Evolutionary conservation across 2,329 filamentous ascomycete genomes (phyloP).

Genomic region (Alternaria dauci): DNA sequence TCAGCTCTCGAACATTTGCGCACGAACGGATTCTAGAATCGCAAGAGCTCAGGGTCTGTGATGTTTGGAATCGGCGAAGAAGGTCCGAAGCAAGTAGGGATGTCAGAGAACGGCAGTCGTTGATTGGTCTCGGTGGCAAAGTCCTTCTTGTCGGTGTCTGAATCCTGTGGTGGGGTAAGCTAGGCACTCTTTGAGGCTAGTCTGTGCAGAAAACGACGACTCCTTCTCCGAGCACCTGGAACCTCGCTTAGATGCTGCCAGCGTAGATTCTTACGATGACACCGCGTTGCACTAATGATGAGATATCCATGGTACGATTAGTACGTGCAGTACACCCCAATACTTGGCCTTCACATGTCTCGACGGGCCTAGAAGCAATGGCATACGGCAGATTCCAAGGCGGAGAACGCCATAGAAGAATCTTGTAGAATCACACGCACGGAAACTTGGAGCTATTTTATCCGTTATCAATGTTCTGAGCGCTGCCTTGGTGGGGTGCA

Average conservation of each 20-base stretch:
- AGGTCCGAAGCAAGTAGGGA: neutral
- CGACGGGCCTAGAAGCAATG: neutral
- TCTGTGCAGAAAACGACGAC: slow-evolving; percentile 1
- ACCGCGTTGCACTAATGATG: neutral
- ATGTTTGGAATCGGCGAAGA: neutral
- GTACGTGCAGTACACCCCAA: neutral
- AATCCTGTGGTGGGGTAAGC: neutral
- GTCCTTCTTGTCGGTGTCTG: neutral
- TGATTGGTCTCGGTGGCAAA: neutral
- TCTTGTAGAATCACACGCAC: neutral
- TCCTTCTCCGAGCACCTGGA: neutral
- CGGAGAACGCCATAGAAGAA: neutral
- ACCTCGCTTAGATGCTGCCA: neutral
- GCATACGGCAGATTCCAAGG: neutral
- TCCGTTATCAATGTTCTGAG: neutral
- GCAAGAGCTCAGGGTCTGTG: neutral
- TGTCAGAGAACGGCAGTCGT: neutral
- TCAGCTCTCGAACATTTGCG: neutral
- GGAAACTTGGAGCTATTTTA: neutral
- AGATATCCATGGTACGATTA: neutral
- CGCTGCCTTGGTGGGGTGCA: neutral
- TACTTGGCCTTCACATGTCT: neutral
- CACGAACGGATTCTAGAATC: neutral
- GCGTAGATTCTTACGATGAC: neutral
- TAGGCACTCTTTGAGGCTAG: neutral